Conservation (phyloP, 345 rosid species). For the Salix arbutifolia region DNA sequence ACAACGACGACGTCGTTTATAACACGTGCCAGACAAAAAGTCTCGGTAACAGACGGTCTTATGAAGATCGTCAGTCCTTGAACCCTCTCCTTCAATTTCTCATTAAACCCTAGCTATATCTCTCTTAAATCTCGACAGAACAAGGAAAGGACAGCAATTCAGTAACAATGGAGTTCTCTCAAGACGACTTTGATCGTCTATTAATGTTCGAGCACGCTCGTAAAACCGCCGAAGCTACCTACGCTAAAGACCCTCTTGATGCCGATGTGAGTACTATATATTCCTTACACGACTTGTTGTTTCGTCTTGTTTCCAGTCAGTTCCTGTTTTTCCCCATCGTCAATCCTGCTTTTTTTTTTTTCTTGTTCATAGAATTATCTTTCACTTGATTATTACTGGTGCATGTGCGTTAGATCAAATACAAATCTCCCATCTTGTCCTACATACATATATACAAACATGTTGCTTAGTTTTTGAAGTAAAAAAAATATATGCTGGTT, state of each 20-base stretch:
- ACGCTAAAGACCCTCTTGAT: slow-evolving; percentile 57
- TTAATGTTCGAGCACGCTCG: slow-evolving; percentile 52
- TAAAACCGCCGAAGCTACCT: slow-evolving; percentile 47
- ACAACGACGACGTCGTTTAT: not conserved
- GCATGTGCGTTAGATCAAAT: not conserved
- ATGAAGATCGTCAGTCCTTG: not conserved
- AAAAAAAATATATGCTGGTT: not conserved
- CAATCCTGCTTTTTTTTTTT: not conserved
- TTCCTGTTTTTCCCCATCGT: not conserved
- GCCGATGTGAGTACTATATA: slow-evolving; percentile 39
- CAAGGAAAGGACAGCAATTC: not conserved
- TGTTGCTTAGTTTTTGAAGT: not conserved
- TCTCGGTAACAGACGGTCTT: not conserved
- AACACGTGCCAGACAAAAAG: not conserved
- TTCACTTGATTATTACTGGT: not conserved
- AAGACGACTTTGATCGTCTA: slow-evolving; percentile 54
- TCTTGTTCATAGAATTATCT: not conserved
- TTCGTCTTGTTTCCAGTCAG: not conserved
- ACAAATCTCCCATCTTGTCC: not conserved
- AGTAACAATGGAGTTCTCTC: slow-evolving; percentile 48
- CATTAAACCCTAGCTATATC: not conserved
- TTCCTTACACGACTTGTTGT: not conserved
- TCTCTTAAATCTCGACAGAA: not conserved
- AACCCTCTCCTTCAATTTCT: not conserved
- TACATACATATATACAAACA: not conserved